Conservation (phyloP, 78 protist genomes). For the Dictyostelium firmibasis region DNA sequence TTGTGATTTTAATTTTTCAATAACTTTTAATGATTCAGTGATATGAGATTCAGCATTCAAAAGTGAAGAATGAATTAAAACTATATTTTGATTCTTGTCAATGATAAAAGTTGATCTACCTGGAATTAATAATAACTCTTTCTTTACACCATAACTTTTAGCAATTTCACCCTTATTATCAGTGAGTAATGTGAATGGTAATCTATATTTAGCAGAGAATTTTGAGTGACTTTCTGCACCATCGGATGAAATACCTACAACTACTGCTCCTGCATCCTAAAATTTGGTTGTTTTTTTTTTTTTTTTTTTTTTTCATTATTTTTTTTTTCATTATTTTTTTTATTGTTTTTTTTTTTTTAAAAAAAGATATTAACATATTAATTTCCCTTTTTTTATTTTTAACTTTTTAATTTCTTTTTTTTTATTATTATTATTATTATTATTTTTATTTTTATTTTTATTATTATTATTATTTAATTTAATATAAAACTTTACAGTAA, state of each 20-base stretch:
- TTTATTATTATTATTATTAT: neutral
- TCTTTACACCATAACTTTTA: conserved; percentile 31
- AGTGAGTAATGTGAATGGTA: conserved; percentile 64
- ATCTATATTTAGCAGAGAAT: conserved; percentile 45
- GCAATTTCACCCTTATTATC: conserved; percentile 31
- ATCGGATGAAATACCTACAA: conserved; percentile 61
- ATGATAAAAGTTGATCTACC: conserved; percentile 73
- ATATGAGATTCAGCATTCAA: conserved; percentile 55
- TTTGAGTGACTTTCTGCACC: conserved; percentile 41
- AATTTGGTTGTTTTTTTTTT: too few relatives aligned
- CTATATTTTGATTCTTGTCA: conserved; percentile 58
- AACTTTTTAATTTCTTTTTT: neutral
- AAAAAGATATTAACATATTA: neutral
- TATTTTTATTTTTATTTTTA: neutral
- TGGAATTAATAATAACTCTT: conserved; percentile 38
- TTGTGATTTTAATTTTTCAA: conserved; percentile 22
- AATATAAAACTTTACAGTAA: conserved; percentile 1
- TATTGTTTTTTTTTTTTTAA: neutral
- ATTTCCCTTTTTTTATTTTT: neutral
- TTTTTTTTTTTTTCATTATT: neutral
- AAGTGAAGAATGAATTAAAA: neutral
- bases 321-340: neutral
- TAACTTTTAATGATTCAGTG: conserved; percentile 30
- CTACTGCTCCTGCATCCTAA: conserved; percentile 33
- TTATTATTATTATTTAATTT: neutral